Conservation (phyloP, 208 protist species). For the Balamuthia mandrillaris region DNA sequence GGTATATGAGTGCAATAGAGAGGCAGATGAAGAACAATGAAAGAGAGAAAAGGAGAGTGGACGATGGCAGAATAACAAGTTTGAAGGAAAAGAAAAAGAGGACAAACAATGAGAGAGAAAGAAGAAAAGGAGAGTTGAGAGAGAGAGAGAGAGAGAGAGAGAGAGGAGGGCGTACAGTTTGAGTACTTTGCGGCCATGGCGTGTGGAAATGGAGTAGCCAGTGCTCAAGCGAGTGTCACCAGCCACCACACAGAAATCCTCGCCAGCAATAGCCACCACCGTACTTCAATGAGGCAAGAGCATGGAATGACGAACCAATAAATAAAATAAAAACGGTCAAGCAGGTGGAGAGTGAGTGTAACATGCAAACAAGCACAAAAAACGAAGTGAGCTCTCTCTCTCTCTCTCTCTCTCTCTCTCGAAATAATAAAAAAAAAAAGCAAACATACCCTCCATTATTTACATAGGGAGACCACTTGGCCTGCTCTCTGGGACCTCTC, state of each 20-base stretch:
- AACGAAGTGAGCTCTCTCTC: neutral
- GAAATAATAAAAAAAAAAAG: neutral
- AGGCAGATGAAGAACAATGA: too few species aligned
- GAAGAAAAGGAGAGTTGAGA: too few species aligned
- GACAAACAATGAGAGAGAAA: too few species aligned
- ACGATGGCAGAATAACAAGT: too few species aligned
- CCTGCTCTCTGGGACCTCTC: too few species aligned
- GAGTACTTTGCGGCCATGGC: slow-evolving; percentile 88
- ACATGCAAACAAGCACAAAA: neutral
- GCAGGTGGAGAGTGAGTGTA: too few species aligned
- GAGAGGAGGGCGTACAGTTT: slow-evolving; percentile 73
- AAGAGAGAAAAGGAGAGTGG: too few species aligned
- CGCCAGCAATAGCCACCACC: slow-evolving; percentile 89
- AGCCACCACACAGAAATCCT: slow-evolving; percentile 93
- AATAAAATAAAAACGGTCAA: neutral
- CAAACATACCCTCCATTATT: slow-evolving; percentile 20
- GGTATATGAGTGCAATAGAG: too few species aligned
- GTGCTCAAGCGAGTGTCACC: slow-evolving; percentile 94
- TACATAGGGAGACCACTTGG: slow-evolving; percentile 20
- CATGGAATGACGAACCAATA: neutral
- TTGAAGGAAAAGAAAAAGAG: too few species aligned
- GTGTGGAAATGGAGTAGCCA: slow-evolving; percentile 93
- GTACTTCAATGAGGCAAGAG: slow-evolving; percentile 83
- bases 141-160: neutral
- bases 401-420: neutral